A percentile compares a stretch with the other conserved stretches of the same genome.
These are phyloP conservation scores for Eucalyptus regnans DNA, from an alignment of 345 rosid genomes.

Conservation along the genomic window DNA sequence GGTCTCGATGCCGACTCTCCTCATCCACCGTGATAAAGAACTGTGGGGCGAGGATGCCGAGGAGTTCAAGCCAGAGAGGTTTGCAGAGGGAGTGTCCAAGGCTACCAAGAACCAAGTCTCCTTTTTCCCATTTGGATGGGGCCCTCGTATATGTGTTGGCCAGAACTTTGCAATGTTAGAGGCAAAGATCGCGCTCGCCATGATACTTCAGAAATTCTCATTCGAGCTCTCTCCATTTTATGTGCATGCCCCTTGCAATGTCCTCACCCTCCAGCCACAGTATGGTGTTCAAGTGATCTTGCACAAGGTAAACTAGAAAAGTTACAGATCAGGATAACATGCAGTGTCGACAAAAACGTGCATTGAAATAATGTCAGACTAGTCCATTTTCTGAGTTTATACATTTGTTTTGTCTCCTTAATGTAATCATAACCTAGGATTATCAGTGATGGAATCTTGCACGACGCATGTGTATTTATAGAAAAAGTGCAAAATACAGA, in stretches of 20 bases:
- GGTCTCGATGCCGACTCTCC: slow-evolving; percentile 4
- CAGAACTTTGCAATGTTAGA: slow-evolving; percentile 52
- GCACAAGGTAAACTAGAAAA: background rate
- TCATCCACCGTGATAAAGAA: slow-evolving; percentile 29
- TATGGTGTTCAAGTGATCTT: slow-evolving; percentile 21
- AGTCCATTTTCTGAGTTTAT: background rate
- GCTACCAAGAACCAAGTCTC: slow-evolving; percentile 41
- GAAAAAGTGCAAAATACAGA: background rate
- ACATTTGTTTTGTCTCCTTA: background rate
- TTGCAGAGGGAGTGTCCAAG: slow-evolving; percentile 36
- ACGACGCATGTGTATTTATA: background rate
- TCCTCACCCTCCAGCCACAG: slow-evolving; percentile 34
- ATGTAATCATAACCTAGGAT: background rate
- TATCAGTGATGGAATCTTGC: background rate
- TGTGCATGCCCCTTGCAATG: slow-evolving; percentile 26
- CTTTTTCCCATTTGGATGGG: slow-evolving; percentile 43
- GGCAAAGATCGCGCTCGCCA: slow-evolving; percentile 37
- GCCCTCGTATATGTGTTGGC: slow-evolving; percentile 52
- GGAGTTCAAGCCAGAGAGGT: slow-evolving; percentile 57
- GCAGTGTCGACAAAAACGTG: background rate
- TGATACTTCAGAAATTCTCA: slow-evolving; percentile 36
- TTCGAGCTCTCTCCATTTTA: slow-evolving; percentile 46
- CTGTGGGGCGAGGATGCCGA: slow-evolving; percentile 48
- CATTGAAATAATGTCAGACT: background rate
- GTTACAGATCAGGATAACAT: background rate